Base-by-base conservation (phyloP, 306 rosid genomes). In the Dicorynia guianensis region DNA sequence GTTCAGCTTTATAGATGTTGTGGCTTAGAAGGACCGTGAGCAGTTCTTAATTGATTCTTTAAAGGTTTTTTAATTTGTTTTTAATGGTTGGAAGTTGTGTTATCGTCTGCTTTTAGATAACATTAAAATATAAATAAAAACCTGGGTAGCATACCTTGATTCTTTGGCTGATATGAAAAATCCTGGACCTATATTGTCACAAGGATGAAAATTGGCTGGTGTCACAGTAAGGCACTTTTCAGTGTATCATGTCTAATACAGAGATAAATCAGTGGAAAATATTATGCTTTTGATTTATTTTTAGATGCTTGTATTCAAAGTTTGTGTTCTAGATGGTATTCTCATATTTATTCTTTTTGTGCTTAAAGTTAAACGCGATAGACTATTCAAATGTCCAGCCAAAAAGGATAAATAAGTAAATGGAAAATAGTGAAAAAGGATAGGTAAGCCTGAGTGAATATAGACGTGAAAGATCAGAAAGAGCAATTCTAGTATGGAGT, bases 141-240 rank as follows among this genome's bases (percentile, higher is more conserved):
- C 30, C 30, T 25, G 30, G 30, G 30, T 25, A 25, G 2, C 2
- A 1, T 2, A n/a, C 19, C 48, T 33, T 12, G 38, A 25, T 17
- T 54, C 50, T 63, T 63, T 14, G 7, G 30, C 30, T 25, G 30
- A 25, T 25, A 25, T 25, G 30, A 25, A 25, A 2, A 33, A 43
- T 65, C 67, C 17, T 75, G 72, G 67, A 35, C 69, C 46, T 67
- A 38, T 58, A 36, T 14, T 76, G 44, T 68, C 54, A 47, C 36
- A 17, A 58, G 47, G 67, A 67, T 46, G 74, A 19, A 30, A 30
- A 20, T 74, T 6, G 52, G 60, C 30, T 48, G 34, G 52, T 33
- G 44, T 76, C 68, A 57, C 34, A 3, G 64, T 30, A 72, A 57
- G 5, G 36, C 2, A 13, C 44, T 63, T 13, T 3, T 46, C 14